These are phyloP conservation scores for Alternaria brassicicola DNA, from an alignment of 2,329 filamentous ascomycete species.

Conservation along the genomic window DNA sequence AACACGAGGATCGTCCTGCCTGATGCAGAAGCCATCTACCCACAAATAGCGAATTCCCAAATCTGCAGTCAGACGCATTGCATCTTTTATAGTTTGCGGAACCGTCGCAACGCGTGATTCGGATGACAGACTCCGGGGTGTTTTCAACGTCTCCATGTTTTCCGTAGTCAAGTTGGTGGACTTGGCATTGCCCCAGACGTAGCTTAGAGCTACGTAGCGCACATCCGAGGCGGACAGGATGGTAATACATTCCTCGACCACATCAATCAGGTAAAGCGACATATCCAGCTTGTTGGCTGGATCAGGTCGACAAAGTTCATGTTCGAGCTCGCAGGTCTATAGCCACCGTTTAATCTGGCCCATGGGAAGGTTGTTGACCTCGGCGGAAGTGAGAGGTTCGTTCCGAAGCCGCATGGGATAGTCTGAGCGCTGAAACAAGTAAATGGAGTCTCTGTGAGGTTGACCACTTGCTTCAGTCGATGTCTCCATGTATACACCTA, in stretches of 20 bases:
- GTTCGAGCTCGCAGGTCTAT: not conserved
- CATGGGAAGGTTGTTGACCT: not conserved
- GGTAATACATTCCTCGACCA: not conserved
- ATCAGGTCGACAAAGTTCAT: not conserved
- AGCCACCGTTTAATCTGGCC: not conserved
- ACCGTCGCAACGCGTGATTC: not conserved
- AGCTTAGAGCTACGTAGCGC: not conserved
- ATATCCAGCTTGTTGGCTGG: not conserved
- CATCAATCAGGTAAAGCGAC: not conserved
- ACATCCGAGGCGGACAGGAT: too few species aligned
- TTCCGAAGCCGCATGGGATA: not conserved
- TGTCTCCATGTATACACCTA: too few species aligned
- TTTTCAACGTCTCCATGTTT: not conserved
- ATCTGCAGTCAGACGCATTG: not conserved
- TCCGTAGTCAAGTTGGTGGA: not conserved
- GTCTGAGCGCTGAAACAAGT: not conserved
- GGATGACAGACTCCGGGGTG: not conserved
- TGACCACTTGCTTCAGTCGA: too few species aligned
- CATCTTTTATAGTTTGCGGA: not conserved
- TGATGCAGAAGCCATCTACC: slow-evolving; percentile 16
- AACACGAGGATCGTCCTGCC: not conserved
- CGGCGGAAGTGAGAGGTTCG: fast-evolving
- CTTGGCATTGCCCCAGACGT: not conserved
- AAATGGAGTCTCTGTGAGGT: too few species aligned
- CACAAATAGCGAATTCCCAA: not conserved